Evolutionary conservation across 2,329 filamentous ascomycete genomes (phyloP).

Genomic region (Fusarium compactum): DNA sequence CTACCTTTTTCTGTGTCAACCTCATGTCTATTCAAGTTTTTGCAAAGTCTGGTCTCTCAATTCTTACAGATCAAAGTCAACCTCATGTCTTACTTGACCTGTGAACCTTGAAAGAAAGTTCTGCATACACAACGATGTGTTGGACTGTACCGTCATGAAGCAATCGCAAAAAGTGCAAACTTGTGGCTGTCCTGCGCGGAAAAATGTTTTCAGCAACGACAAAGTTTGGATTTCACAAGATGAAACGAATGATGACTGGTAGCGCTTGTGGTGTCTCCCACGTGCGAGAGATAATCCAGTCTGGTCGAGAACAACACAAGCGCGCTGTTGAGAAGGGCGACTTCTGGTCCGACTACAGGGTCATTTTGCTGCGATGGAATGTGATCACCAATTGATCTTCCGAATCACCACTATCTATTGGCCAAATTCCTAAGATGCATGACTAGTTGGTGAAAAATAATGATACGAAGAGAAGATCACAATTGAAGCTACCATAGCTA

Average conservation of each 20-base stretch:
- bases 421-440: background rate
- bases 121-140: too few relatives aligned
- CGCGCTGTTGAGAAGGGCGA: background rate
- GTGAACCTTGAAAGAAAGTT: background rate
- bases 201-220: rapidly evolving
- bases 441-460: background rate
- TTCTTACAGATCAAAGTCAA: too few relatives aligned
- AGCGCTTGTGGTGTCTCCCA: too few relatives aligned
- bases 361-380: background rate
- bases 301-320: background rate
- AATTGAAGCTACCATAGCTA: background rate
- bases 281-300: too few relatives aligned
- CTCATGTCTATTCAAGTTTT: too few relatives aligned
- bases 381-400: background rate
- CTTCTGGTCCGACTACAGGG: background rate
- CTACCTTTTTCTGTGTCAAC: too few relatives aligned
- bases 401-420: background rate
- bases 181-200: background rate
- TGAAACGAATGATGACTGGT: too few relatives aligned
- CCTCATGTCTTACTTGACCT: background rate
- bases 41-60: too few relatives aligned
- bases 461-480: background rate
- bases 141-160: too few relatives aligned
- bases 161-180: background rate
- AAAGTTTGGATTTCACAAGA: too few relatives aligned